Evolutionary conservation across 768 basidiomycete genomes (phyloP).

Genomic region (Tricholoma sp.): DNA sequence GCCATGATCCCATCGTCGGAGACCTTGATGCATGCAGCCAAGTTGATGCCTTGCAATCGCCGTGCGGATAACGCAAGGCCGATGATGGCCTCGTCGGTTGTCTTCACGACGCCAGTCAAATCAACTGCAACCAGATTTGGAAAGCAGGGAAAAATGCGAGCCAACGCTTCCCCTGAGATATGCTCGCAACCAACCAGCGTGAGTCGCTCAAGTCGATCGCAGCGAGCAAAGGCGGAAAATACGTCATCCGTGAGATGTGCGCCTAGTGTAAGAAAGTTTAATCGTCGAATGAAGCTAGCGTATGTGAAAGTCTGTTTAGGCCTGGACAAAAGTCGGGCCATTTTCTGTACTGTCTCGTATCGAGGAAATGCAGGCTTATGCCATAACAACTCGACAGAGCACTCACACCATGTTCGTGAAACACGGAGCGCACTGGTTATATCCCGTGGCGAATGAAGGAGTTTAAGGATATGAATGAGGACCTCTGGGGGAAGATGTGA

Average conservation of each 20-base stretch:
- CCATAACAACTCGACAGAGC: constrained; percentile 93
- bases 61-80: constrained; percentile 66
- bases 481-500: constrained; percentile 82
- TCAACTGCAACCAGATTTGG: constrained; percentile 84
- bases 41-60: constrained; percentile 87
- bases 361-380: constrained; percentile 78
- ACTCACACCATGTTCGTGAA: constrained; percentile 91
- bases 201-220: constrained; percentile 81
- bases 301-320: constrained; percentile 81
- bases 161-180: constrained; percentile 61
- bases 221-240: constrained; percentile 65
- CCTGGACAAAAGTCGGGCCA: constrained; percentile 65
- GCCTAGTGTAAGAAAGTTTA: constrained; percentile 80
- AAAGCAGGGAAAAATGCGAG: constrained; percentile 60
- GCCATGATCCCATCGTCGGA: constrained; percentile 75
- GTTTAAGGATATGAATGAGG: constrained; percentile 86
- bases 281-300: constrained; percentile 79
- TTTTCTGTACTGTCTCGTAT: constrained; percentile 65
- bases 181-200: constrained; percentile 77
- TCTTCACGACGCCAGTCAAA: constrained; percentile 65
- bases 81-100: constrained; percentile 67
- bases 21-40: constrained; percentile 77
- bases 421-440: constrained; percentile 75
- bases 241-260: constrained; percentile 68
- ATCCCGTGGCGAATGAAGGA: constrained; percentile 70